Evolutionary conservation across 805 yeast species (phyloP), one percentile per base, ranked within the genome.

Genomic region (Hanseniaspora nectarophila): DNA sequence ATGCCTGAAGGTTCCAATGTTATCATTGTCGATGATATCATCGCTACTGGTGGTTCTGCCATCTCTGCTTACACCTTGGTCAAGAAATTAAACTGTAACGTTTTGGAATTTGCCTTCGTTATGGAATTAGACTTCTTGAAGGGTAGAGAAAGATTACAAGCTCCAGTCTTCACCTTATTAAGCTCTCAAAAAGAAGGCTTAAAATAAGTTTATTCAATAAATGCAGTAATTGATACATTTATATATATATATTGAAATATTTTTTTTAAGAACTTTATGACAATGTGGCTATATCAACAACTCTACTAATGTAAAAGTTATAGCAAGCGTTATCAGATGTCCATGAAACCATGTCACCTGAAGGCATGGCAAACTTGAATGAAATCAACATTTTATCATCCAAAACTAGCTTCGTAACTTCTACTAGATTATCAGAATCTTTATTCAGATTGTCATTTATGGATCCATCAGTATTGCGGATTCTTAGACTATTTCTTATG

Each of bases 31-130:
- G 99, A 92, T 68, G 99, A 92, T 64, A 88, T 92, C 61, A 83
- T 92, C 65, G 98, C 98, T 46, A 92, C 98, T 35, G 97, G 97
- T 56, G 99, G 99, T 37, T 83, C 95, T 60, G 98, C 98, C 24
- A 70, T 71, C 53, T 96, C 94, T 55, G 97, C 97, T 39, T 97
- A 95, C 55, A 82, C 86, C 63, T 75, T 92, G 58, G 83, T 87
- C 48, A 63, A 65, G 58, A 70, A 75, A 66, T 73, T 81, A 56
- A 80, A 81, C 53, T 95, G 82, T 56, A 76, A 81, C 55, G 75
- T 89, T 51, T 65, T 82, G 49, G 95, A 88, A 69, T 92, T 80
- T 67, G 71, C 82, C 57, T 92, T 92, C 64, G 86, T 92, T 43
- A 80, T 92, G 85, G 98, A 92, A 71, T 80, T 92, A 62, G 90